A percentile compares a stretch with the other conserved stretches of the same genome.
phyloP scores from a whole-genome alignment of 345 rosid genomes.

The Rhodomyrtus tomentosa region DNA sequence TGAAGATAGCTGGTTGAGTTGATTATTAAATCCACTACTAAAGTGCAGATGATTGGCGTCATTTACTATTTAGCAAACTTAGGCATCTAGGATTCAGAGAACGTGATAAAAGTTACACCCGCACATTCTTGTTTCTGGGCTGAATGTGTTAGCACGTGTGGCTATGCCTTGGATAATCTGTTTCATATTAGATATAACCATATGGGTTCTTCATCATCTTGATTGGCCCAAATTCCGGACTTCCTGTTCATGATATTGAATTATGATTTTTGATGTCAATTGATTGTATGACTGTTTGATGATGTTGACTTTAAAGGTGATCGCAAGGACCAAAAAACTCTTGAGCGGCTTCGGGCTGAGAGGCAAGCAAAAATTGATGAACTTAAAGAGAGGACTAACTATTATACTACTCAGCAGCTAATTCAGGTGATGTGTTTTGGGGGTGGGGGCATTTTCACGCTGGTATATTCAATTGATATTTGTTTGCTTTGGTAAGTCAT shows the following conservation, averaged over 20 bases:
- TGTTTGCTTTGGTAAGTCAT: not conserved
- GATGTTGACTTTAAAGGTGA: constrained; percentile 39
- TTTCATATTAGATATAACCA: not conserved
- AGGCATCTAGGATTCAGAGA: not conserved
- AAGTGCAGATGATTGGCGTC: not conserved
- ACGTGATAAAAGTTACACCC: not conserved
- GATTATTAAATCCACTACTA: not conserved
- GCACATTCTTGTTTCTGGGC: not conserved
- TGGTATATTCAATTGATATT: not conserved
- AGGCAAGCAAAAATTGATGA: constrained; percentile 86
- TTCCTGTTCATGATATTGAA: not conserved
- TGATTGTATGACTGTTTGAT: not conserved
- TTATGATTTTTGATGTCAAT: not conserved
- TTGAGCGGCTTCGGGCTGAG: constrained; percentile 80
- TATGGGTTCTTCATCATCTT: not conserved
- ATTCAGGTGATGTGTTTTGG: constrained; percentile 52
- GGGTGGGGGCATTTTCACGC: not conserved
- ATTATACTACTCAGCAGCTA: constrained; percentile 82
- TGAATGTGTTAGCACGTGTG: not conserved
- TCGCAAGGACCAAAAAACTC: constrained; percentile 66
- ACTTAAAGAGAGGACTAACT: constrained; percentile 91
- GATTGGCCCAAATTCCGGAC: not conserved
- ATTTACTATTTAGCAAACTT: not conserved
- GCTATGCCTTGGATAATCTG: not conserved
- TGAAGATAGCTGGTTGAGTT: not conserved